These are phyloP conservation scores for Cercophora scortea DNA, from an alignment of 495 filamentous ascomycete species.

Conservation along the genomic window DNA sequence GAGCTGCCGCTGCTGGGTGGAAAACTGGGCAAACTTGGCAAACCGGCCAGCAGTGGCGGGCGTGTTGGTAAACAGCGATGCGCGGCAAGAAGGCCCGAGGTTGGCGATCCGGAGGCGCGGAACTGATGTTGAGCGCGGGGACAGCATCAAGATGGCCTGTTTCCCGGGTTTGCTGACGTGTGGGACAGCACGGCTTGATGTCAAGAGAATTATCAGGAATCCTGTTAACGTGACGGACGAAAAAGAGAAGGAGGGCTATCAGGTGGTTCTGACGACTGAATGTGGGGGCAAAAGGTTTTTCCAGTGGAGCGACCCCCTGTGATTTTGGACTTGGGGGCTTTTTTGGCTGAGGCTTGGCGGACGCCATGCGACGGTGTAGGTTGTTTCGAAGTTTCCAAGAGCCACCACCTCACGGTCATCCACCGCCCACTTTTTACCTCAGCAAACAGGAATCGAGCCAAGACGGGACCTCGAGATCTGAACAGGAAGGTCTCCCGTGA, in stretches of 20 bases:
- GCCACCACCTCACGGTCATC: too few species aligned
- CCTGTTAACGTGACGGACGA: neutral
- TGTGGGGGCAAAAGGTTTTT: neutral
- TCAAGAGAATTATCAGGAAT: too few species aligned
- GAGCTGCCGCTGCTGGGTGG: too few species aligned
- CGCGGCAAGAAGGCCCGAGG: conserved; percentile 7
- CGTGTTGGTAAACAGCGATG: conserved; percentile 1
- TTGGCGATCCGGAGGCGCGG: conserved; percentile 19
- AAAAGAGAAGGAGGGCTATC: neutral
- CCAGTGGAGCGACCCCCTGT: conserved; percentile 6
- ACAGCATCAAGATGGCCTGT: conserved; percentile 24
- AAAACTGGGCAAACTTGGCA: neutral
- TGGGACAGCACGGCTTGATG: neutral
- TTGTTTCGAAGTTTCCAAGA: too few species aligned
- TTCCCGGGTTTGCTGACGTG: neutral
- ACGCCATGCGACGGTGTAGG: too few species aligned
- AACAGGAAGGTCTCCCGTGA: too few species aligned
- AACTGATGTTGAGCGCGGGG: conserved; percentile 15
- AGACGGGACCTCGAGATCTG: too few species aligned
- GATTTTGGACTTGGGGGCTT: neutral
- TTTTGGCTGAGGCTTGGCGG: neutral
- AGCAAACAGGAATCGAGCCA: too few species aligned
- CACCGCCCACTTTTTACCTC: too few species aligned
- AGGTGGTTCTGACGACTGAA: neutral
- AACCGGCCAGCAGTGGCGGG: conserved; percentile 19